These are phyloP conservation scores for Larix kaempferi DNA, from an alignment of 75 land plant species.

Conservation along the genomic window DNA sequence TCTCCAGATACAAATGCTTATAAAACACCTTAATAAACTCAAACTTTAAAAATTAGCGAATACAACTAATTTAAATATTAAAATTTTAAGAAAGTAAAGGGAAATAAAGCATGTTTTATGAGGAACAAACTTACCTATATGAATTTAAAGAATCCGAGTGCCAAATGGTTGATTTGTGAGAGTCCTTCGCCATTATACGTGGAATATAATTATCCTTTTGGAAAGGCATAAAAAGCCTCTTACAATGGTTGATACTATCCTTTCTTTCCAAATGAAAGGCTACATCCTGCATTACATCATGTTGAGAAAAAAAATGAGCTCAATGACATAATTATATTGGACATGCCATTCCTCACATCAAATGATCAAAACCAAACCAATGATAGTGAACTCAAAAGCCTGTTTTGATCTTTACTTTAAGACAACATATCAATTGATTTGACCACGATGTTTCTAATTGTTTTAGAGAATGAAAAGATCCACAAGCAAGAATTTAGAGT, in stretches of 20 bases:
- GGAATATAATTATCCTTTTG: conserved; percentile 33
- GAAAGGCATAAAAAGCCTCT: conserved; percentile 50
- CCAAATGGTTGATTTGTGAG: conserved; percentile 27
- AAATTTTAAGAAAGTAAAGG: no score
- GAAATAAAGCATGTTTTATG: no score
- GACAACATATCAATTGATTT: no score
- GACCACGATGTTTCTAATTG: no score
- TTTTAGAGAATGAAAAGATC: not conserved
- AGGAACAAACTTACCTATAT: conserved; percentile 25
- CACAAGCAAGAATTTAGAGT: no score
- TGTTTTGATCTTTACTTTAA: no score
- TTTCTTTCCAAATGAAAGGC: conserved; percentile 32
- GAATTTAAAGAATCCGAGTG: conserved; percentile 56
- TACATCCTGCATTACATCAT: conserved; percentile 59
- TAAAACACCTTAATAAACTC: no score
- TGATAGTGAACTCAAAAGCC: no score
- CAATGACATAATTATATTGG: conserved; percentile 25
- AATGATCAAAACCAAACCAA: no score
- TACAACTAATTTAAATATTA: no score
- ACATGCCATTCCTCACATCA: not conserved
- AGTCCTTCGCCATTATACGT: conserved; percentile 42
- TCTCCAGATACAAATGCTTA: no score
- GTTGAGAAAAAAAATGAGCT: conserved; percentile 47
- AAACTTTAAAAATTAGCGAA: no score
- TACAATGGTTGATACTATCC: conserved; percentile 17